Evolutionary conservation across 805 yeast genomes (phyloP), one percentile per base, ranked within the genome.

Genomic region (Candida xiaguanensis): DNA sequence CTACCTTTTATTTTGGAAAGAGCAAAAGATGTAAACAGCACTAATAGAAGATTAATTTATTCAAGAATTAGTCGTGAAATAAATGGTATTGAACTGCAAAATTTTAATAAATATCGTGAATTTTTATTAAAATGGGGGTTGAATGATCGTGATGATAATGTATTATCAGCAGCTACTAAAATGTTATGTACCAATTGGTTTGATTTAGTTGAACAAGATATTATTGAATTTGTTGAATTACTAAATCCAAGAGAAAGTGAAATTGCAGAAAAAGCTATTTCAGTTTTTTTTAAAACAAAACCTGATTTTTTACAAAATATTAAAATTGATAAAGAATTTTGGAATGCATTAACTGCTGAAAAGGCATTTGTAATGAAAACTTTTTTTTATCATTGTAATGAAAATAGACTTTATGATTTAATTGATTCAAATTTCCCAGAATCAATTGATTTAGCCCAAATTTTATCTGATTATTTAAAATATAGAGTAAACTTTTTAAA

Each of bases 101-200:
- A 72, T 23, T 66, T 75, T 35, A 65, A 66, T 6, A 67, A 75
- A 23, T 25, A 34, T 17, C 66, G 96, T 30, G 91, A 85, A 41
- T 72, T 75, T 39, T 57, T 93, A 17, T 67, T 93, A 15, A 69
- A 72, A 31, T 85, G 95, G 88, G 98, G 99, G 3, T 69, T 91
- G 36, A 79, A 78, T 45, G 99, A 91, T 59, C 76, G 97, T 48
- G 96, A 90, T 47, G 78, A 72, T 4, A 49, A 69, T 5, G 97
- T 93, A 1, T 67, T 78, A 47, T 67, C 65, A 19, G 91, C 96
- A 0, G 88, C 96, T 4, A 61, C 72, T 1, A 75, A 77, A 45
- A 74, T 89, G 79, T 69, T 93, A 32, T 72, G 85, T 2, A 63
- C 67, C 19, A 73, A 73, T 31, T 93, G 98, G 98, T 71, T 85